Base-by-base conservation (phyloP, 345 rosid genomes). In the Citrus medica region DNA sequence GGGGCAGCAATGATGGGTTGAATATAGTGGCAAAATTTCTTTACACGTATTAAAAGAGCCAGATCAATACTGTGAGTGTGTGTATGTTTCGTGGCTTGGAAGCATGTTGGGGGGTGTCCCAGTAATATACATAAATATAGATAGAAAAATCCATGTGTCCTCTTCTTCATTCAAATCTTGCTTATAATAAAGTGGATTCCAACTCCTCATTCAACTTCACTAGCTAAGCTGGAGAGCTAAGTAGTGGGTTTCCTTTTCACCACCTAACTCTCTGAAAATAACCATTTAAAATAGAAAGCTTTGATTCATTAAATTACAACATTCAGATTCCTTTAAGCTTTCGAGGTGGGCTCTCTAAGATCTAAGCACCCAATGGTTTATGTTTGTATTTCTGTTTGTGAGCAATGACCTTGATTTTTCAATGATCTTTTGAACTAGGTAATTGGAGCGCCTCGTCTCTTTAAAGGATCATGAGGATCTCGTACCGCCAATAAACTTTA, bases 221-320 rank as follows among this genome's bases (percentile, higher is more conserved):
- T 35, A 7, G 69, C 69, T 62, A 6, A 30, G 40, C 3, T 32
- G 32, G 22, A 7, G 5, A 64, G 35, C 19, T 14, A 5, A 17
- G 76, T 16, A 86, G 97, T 87, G 95, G 93, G 88, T 85, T 84
- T 94, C 93, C 82, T 80, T 94, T 92, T 91, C 98, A 86, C 90
- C 90, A 91, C 96, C 98, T 86, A 94, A 91, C 90, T 82, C 88
- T 82, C 63, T 75, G 81, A 88, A 88, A 86, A 84, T 74, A 85
- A 85, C 85, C 78, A 80, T 82, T 82, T 82, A 83, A 81, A 81
- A 37, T 25, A 69, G 59, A 55, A 12, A 64, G 67, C 58, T 83
- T 74, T 19, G 21, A 78, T 80, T 89, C 82, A 79, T 79, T 83
- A 33, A 48, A 60, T 71, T 51, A 42, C 84, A 79, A 76, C 80